These are phyloP conservation scores for Diaporthe capsici DNA, from an alignment of 2,329 filamentous ascomycete species.

Conservation along the genomic window DNA sequence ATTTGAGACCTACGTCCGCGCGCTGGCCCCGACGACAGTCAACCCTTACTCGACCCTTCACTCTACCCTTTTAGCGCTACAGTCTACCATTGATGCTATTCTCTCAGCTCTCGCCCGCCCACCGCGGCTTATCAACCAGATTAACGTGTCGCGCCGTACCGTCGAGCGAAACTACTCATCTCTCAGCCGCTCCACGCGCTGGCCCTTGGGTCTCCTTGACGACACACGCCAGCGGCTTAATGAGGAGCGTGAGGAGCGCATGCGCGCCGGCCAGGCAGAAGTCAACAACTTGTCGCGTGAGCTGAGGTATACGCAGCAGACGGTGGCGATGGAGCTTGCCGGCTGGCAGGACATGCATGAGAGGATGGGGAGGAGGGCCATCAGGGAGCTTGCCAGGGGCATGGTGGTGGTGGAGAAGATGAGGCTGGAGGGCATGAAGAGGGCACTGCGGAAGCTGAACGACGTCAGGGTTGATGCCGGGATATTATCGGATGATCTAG, in stretches of 20 bases:
- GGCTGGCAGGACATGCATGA: conserved; percentile 95
- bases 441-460: conserved; percentile 78
- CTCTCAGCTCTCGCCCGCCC: conserved; percentile 85
- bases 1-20: conserved; percentile 79
- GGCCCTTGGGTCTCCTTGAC: conserved; percentile 87
- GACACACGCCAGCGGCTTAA: conserved; percentile 87
- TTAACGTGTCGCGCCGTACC: conserved; percentile 79
- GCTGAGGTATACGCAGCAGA: conserved; percentile 91
- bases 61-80: conserved; percentile 82
- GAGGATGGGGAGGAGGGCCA: conserved; percentile 79
- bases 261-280: conserved; percentile 78
- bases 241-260: conserved; percentile 87
- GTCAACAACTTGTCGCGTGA: conserved; percentile 83
- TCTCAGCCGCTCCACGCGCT: conserved; percentile 80
- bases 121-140: conserved; percentile 81
- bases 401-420: conserved; percentile 87
- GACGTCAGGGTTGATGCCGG: conserved; percentile 42
- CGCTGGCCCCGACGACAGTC: conserved; percentile 76
- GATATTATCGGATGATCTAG: not conserved
- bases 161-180: conserved; percentile 85
- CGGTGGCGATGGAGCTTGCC: conserved; percentile 90
- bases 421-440: conserved; percentile 82
- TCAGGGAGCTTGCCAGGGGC: conserved; percentile 81
- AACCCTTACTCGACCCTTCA: conserved; percentile 82
- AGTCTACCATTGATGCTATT: conserved; percentile 86